Base-by-base conservation (phyloP, 2,329 filamentous ascomycete genomes). In the Cytospora chrysosperma region DNA sequence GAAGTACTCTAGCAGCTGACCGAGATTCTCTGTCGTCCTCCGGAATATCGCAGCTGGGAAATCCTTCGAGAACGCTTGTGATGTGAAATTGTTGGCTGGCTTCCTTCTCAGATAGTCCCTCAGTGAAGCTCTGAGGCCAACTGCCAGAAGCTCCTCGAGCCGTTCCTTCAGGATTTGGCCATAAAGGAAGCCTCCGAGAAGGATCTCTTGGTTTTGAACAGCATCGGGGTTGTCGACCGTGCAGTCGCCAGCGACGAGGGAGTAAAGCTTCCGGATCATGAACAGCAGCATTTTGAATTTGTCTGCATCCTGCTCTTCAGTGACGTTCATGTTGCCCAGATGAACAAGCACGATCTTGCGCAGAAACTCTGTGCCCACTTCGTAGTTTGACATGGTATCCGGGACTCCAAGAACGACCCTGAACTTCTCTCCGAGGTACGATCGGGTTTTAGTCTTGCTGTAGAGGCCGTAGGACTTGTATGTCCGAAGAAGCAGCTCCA, bases 211-310 rank as follows among this genome's bases (percentile, higher is more conserved):
- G 75, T 96, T 97, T 72, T 96, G 93, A 21, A 97, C 89, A 13
- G 95, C 92, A 83, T 99, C 95, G 1, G 95, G 94, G 72, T 99
- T 98, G 79, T 99, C 95, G 5, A 93, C 87, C 5, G 92, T 85
- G 74, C 94, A 98, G 68, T 97, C 94, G 62, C 94, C 93, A 65
- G 93, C 93, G 10, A 95, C 94, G 56, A 99, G 82, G 17, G 93
- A 87, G 73, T 99, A 99, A 34, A 99, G 85, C 76, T 99, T 99
- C 68, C 94, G 85, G 71, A 93, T 91, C 93, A 98, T 98, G 78
- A 98, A 96, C 51, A 98, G 81, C 52, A 98, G 80, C 85, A 97
- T 88, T 69, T 90, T 89, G 79, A 96, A 98, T 77, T 99, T 99
- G 81, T 98, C 93, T 52, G 83, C 83, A 71, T 98, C 89, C 76